Evolutionary conservation across 495 filamentous ascomycete species (phyloP).

Genomic region (Massariosphaeria phaeospora): DNA sequence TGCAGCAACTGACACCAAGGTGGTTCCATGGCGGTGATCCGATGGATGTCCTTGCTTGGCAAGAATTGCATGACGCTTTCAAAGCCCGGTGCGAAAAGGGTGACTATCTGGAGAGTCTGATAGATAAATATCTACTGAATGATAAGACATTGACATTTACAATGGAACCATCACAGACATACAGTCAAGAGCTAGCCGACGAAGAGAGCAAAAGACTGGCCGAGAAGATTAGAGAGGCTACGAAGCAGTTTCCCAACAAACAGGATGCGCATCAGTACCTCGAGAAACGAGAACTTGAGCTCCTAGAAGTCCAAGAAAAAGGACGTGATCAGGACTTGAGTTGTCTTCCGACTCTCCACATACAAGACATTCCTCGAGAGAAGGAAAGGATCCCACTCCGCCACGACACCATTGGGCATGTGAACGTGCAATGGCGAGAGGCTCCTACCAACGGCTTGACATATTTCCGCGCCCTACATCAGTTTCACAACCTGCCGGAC

Average conservation of each 20-base stretch:
- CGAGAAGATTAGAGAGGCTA: constrained; percentile 62
- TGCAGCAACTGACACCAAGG: constrained; percentile 77
- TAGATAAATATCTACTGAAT: constrained; percentile 87
- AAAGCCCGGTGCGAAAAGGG: constrained; percentile 64
- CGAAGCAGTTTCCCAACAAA: constrained; percentile 62
- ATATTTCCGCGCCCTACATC: constrained; percentile 86
- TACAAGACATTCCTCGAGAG: constrained; percentile 77
- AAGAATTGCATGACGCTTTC: constrained; percentile 77
- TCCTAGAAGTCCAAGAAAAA: constrained; percentile 75
- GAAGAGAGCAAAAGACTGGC: constrained; percentile 70
- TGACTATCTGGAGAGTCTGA: constrained; percentile 73
- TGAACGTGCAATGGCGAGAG: constrained; percentile 82
- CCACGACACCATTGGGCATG: constrained; percentile 59
- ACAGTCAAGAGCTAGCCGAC: constrained; percentile 64
- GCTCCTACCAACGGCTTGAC: constrained; percentile 93
- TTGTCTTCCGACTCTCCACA: constrained; percentile 79
- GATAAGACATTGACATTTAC: constrained; percentile 86
- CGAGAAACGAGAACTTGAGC: constrained; percentile 68
- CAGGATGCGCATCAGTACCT: constrained; percentile 64
- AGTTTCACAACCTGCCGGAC: constrained; percentile 72
- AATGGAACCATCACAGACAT: constrained; percentile 78
- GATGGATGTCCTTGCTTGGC: constrained; percentile 83
- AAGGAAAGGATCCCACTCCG: constrained; percentile 66
- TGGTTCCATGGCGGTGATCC: constrained; percentile 97
- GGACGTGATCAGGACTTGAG: constrained; percentile 77